A percentile compares a stretch with the other conserved stretches of the same genome.
Evolutionary conservation across 106 monocot species (phyloP).

Genomic region (Narthecium ossifragum): DNA sequence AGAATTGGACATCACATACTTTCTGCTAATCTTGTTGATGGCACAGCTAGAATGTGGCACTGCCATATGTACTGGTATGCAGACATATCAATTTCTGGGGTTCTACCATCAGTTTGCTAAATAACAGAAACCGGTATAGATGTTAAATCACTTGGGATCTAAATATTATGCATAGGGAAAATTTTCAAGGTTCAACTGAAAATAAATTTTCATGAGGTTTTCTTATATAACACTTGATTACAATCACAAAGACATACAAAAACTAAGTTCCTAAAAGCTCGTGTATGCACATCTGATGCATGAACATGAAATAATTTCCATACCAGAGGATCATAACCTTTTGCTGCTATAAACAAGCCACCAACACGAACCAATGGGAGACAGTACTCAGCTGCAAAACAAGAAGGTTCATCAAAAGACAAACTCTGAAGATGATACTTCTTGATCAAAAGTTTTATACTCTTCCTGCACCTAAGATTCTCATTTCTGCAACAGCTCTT

Average conservation of each 20-base stretch:
- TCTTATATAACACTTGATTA: background rate
- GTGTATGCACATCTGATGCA: background rate
- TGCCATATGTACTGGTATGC: too few relatives aligned
- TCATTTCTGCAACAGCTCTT: conserved; percentile 98
- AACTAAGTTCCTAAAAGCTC: background rate
- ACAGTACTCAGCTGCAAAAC: conserved; percentile 79
- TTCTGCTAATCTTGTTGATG: too few relatives aligned
- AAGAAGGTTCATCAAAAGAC: background rate
- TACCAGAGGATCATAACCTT: conserved; percentile 90
- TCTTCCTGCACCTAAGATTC: conserved; percentile 70
- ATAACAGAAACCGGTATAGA: too few relatives aligned
- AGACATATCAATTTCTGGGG: too few relatives aligned
- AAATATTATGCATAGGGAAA: background rate
- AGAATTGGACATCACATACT: too few relatives aligned
- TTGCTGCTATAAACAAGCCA: conserved; percentile 93
- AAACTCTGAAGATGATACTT: too few relatives aligned
- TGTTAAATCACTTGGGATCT: too few relatives aligned
- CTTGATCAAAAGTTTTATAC: too few relatives aligned
- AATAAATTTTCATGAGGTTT: background rate
- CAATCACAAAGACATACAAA: background rate
- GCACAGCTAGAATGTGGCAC: too few relatives aligned
- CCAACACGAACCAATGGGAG: conserved; percentile 95
- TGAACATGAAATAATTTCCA: background rate
- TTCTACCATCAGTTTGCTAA: too few relatives aligned
- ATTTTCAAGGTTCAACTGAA: too few relatives aligned